Conservation (phyloP, 164 flowering plant genomes). For the Magnolia sinica region DNA sequence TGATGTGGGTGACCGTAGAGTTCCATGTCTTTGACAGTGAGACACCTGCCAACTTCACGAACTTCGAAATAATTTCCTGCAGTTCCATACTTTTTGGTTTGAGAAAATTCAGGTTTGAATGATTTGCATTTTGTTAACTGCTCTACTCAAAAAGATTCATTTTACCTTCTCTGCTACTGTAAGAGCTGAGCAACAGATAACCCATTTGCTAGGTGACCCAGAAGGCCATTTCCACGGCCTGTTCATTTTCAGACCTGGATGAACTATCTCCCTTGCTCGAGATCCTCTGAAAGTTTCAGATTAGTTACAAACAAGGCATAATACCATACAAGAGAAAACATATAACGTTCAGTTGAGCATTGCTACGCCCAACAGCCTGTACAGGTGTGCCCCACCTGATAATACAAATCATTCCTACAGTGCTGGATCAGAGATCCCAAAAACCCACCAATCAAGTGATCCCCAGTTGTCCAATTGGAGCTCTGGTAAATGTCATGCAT, state of each 20-base stretch:
- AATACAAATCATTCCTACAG: neutral
- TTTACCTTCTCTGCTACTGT: slow-evolving; percentile 63
- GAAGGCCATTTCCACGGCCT: slow-evolving; percentile 29
- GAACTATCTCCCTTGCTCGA: slow-evolving; percentile 12
- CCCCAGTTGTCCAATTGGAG: no score
- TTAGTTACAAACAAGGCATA: slow-evolving; percentile 6
- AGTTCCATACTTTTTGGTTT: slow-evolving; percentile 13
- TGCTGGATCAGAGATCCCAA: neutral
- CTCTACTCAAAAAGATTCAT: neutral
- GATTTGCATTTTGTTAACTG: neutral
- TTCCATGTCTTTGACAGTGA: slow-evolving; percentile 57
- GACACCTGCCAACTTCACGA: slow-evolving; percentile 52
- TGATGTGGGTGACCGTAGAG: slow-evolving; percentile 72
- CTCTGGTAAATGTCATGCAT: no score
- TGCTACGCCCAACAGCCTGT: neutral
- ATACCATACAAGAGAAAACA: neutral
- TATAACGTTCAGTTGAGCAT: neutral
- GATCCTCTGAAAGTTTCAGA: slow-evolving; percentile 32
- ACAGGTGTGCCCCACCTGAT: neutral
- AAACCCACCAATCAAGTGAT: no score
- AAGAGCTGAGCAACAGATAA: slow-evolving; percentile 84
- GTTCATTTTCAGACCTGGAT: slow-evolving; percentile 12
- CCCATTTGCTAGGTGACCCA: slow-evolving; percentile 43
- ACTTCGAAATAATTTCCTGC: slow-evolving; percentile 68
- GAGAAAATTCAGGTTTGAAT: neutral